These are phyloP conservation scores for Aspergillus sp. DNA, from an alignment of 2,329 filamentous ascomycete genomes.

Conservation along the genomic window DNA sequence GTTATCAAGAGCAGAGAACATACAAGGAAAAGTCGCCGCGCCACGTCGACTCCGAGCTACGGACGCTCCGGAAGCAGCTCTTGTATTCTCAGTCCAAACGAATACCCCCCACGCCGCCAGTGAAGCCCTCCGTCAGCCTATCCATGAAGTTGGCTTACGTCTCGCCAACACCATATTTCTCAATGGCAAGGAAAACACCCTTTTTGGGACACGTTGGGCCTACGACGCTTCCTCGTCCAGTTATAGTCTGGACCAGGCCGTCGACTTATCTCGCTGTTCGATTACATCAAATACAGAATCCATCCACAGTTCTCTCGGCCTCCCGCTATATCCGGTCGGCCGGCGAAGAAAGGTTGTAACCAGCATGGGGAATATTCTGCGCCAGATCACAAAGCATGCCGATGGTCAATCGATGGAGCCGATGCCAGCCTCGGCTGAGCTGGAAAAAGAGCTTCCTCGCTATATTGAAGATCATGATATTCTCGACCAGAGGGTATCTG, in stretches of 20 bases:
- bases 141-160: slow-evolving; percentile 39
- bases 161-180: slow-evolving; percentile 43
- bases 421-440: slow-evolving; percentile 41
- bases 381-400: slow-evolving; percentile 37
- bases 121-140: slow-evolving; percentile 2
- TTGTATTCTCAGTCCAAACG: slow-evolving; percentile 29
- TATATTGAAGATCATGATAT: slow-evolving; percentile 41
- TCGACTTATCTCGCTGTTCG: slow-evolving; percentile 33
- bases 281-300: slow-evolving; percentile 20
- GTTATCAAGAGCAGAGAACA: slow-evolving; percentile 21
- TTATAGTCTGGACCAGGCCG: slow-evolving; percentile 25
- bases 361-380: slow-evolving; percentile 46
- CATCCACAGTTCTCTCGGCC: slow-evolving; percentile 20
- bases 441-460: slow-evolving; percentile 41
- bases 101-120: background rate
- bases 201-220: slow-evolving; percentile 38
- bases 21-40: slow-evolving; percentile 31
- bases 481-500: slow-evolving; percentile 37
- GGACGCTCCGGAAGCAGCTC: slow-evolving; percentile 31
- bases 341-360: slow-evolving; percentile 38
- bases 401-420: slow-evolving; percentile 26
- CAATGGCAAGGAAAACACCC: slow-evolving; percentile 42
- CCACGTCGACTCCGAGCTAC: slow-evolving; percentile 29
- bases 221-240: slow-evolving; percentile 20
- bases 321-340: slow-evolving; percentile 39